Evolutionary conservation across 2,329 filamentous ascomycete genomes (phyloP), one percentile per base, ranked within the genome.

Genomic region (Nothophoma quercina): DNA sequence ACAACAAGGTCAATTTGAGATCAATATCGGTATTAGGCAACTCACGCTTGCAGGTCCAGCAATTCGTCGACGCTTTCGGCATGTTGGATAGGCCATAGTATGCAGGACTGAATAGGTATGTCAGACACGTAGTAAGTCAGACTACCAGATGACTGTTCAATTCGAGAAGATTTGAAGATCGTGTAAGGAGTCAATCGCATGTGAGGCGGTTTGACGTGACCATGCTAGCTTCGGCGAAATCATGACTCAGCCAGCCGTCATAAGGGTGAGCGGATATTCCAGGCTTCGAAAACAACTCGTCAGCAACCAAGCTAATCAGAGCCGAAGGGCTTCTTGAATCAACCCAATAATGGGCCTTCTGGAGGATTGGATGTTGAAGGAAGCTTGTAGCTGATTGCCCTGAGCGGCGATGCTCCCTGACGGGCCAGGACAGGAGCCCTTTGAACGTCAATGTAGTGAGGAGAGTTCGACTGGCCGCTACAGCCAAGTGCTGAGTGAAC

Each of bases 21-120:
- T 9, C 8, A 9, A 10, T 5, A 34, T 26, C 7, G 15, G n/a
- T 1, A n/a, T 16, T 5, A 10, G 10, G 15, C 18, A 5, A 45
- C 55, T 18, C 65, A 78, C 75, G 71, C 69, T 77, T 78, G 64
- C 76, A 78, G 22, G 75, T 78, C 76, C 76, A 78, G 50, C 75
- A 78, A 53, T 62, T 64, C 18, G 42, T 55, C 23, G 57, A 52
- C 21, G 58, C 55, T 39, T 46, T 51, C 22, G 43, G 26, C 55
- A 57, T 58, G 7, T n/a, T 51, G 40, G 25, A 15, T 36, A 9
- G 30, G 26, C 35, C 43, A 53, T 50, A 39, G 18, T 38, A 35
- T 33, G 29, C 28, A 23, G 16, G 16, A 3, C 16, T 15, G 8
- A 13, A 22, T 6, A n/a, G 7, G 2, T 23, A 8, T 13, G 23